Evolutionary conservation across 768 basidiomycete species (phyloP), one percentile per base, ranked within the genome.

Genomic region (Suillus brevipes): DNA sequence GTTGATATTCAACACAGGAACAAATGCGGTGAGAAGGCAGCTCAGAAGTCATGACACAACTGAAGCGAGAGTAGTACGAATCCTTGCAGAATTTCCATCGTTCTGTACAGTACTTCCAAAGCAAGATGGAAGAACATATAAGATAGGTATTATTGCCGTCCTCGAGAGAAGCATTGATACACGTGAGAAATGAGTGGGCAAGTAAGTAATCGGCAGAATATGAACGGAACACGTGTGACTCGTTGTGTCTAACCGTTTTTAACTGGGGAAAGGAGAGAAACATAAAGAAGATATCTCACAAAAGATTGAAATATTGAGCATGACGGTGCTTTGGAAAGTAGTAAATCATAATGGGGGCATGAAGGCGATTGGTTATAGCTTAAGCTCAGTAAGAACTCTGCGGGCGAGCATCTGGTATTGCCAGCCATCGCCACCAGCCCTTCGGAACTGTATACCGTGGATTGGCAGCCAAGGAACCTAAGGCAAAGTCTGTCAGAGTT

Each of bases 331-430:
- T 34, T 28, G 20, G 20, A 55, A 53, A 20, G 31, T 34, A 31
- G 53, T 34, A 47, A 56, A 63, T 62, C 66, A 45, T 23, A 62
- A 60, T 23, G 9, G 18, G 6, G 36, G 7, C 38, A 10, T 23
- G 23, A 43, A 62, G 2, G 31, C 60, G 61, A 36, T 67, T 63
- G 58, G 70, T 86, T 79, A 94, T 82, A 95, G 79, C 78, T 94
- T 94, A 74, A 95, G 83, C 76, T 95, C 93, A 45, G 92, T 95
- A 70, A 95, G 78, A 47, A 95, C 93, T 65, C 92, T 84, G 69
- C 92, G 84, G 28, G 93, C 95, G 47, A 99, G 84, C 92, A 95
- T 95, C 75, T 96, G 94, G 77, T 99, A 98, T 77, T 97, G 95
- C 95, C 95, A 98, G 0, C 91, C 92, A 69, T 97, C 93, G 1